phyloP scores from a whole-genome alignment of 352 stramenopile genomes.

The Phytophthora fragariaefolia region DNA sequence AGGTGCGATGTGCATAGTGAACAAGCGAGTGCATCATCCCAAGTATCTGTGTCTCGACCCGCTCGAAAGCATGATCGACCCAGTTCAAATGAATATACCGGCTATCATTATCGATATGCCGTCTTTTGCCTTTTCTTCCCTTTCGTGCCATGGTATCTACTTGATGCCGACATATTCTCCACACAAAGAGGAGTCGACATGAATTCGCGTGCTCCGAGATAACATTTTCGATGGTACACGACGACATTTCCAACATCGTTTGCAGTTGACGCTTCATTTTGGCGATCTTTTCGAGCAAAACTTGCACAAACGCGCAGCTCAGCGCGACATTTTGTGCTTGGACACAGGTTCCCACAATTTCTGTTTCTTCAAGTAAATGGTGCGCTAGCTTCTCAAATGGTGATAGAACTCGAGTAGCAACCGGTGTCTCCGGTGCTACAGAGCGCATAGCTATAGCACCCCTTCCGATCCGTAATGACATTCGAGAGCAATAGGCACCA shows the following conservation, averaged over 20 bases:
- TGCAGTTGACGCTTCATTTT: constrained; percentile 50
- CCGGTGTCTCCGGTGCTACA: background rate
- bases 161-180: constrained; percentile 67
- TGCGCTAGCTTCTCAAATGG: constrained; percentile 74
- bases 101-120: constrained; percentile 26
- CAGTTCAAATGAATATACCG: constrained; percentile 62
- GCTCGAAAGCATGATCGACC: constrained; percentile 68
- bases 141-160: constrained; percentile 55
- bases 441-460: background rate
- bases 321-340: constrained; percentile 70
- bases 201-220: constrained; percentile 67
- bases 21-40: constrained; percentile 61
- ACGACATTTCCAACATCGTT: constrained; percentile 37
- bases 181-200: constrained; percentile 64
- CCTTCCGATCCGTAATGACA: constrained; percentile 5
- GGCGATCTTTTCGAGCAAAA: constrained; percentile 65
- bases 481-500: constrained; percentile 15
- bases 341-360: constrained; percentile 67
- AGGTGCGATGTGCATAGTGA: constrained; percentile 57
- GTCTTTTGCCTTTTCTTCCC: constrained; percentile 26
- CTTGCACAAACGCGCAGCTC: constrained; percentile 67
- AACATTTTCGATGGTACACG: constrained; percentile 46
- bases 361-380: constrained; percentile 76
- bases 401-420: constrained; percentile 37
- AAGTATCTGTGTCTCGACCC: constrained; percentile 59